Base-by-base conservation (phyloP, 1,284 basidiomycete species). In the Agaricales sp. region DNA sequence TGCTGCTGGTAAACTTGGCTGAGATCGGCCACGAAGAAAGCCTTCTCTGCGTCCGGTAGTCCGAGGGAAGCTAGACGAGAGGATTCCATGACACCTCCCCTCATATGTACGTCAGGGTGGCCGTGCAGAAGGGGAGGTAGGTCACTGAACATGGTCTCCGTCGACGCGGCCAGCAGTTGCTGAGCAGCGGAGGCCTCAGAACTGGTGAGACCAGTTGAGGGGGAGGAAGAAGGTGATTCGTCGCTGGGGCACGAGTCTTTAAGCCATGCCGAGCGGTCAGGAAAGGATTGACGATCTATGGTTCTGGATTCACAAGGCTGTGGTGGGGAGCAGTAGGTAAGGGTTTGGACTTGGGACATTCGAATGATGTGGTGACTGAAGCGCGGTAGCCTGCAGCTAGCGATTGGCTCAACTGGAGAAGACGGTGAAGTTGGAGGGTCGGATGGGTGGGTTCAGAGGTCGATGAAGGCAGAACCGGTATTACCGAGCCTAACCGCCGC, bases 1-100 rank as follows among this genome's bases (percentile, higher is more conserved):
- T 93, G 88, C 61, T 96, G 92, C 51, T 74, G 73, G 64, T 90
- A 95, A 14, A 99, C 87, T 55, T 87, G 78, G 55, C 87, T 83
- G 26, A 99, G 78, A 67, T 99, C 94, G 23, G 88, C 93, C 11
- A 97, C 92, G 60, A 96, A 98, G 66, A 98, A 98, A 1, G 96
- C 94, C 56, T 85, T 84, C 67, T 99, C 96, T 12, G 90, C 84
- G 59, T 93, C 80, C 18, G 73, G 71, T 54, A 76, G 73, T 52
- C 75, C 70, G 23, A 70, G 68, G 38, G 70, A 70, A 13, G 74
- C 67, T 21, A 74, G 67, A 46, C 67, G 67, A 11, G 73, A 68
- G 1, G 85, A 80, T 25, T 74, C 71, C 66, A 86, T 79, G 52
- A 91, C 77, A 13, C 85, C 84, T 52, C 78, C 75, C 49, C 84